These are phyloP conservation scores for Parsonsia alboflavescens DNA, from an alignment of 257 asterid genomes.

Conservation along the genomic window DNA sequence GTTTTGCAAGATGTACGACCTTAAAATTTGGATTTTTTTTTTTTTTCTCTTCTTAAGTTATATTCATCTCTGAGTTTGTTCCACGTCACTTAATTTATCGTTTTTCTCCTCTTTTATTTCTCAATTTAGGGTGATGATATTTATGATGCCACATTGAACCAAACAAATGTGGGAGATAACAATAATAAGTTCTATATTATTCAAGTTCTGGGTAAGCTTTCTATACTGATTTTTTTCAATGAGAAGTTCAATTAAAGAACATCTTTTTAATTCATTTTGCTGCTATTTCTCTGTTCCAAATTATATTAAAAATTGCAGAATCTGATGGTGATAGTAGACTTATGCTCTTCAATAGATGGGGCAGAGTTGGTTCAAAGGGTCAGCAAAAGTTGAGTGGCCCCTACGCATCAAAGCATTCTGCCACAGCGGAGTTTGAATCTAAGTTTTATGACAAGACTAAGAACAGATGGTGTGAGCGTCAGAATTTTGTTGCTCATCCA, in stretches of 20 bases:
- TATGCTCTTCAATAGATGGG: slow-evolving; percentile 84
- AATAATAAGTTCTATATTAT: slow-evolving; percentile 81
- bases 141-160: slow-evolving; percentile 93
- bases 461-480: slow-evolving; percentile 61
- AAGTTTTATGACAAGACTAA: slow-evolving; percentile 72
- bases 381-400: slow-evolving; percentile 67
- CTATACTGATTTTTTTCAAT: neutral
- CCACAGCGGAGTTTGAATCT: slow-evolving; percentile 55
- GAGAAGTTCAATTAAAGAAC: neutral
- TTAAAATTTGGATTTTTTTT: too few species aligned
- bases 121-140: slow-evolving; percentile 59
- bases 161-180: slow-evolving; percentile 79
- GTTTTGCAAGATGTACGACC: slow-evolving; percentile 66
- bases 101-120: slow-evolving; percentile 13
- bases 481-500: slow-evolving; percentile 50
- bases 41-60: neutral
- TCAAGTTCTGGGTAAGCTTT: slow-evolving; percentile 62
- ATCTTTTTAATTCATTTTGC: neutral
- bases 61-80: neutral
- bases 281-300: neutral
- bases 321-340: slow-evolving; percentile 69
- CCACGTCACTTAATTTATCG: neutral
- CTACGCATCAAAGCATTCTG: slow-evolving; percentile 42
- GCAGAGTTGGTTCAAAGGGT: slow-evolving; percentile 95
- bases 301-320: slow-evolving; percentile 42